Base-by-base conservation (phyloP, 2,329 filamentous ascomycete species). In the Botryotinia globosa region DNA sequence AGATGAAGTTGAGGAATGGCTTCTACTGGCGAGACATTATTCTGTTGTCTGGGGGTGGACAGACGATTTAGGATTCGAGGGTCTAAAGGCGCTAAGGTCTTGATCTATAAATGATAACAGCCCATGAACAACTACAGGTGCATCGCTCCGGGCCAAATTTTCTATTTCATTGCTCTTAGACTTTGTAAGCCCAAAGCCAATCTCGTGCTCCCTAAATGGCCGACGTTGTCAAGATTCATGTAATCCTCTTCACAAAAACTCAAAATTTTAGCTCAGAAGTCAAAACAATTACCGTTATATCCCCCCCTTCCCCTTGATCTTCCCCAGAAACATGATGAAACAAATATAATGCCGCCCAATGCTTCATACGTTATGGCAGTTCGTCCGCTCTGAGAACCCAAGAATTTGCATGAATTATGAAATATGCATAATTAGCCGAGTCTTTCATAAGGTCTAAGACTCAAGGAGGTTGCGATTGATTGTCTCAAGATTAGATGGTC, bases 1-100 rank as follows among this genome's bases (percentile, higher is more conserved):
- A 75, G 96, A 99, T 83, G 96, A 99, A 82, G 87, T 98, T 37
- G 96, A 99, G 82, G 96, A 99, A 83, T 97, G 96, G 92, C 87
- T 91, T 78, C 82, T 99, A 77, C 82, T 99, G 77, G 93, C 94
- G 0, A 89, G 87, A 76, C 96, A 99, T 84, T 99, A 99, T 79
- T 90, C 94, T 75, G 87, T 99, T 61, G 90, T 90, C 6, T 98
- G 95, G 95, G 96, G 91, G 1, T 97, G 92, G 88, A 90, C 51
- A 22, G 25, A 22, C 10, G 59, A 65, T 45, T 42, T 29, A 6
- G 72, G 72, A n/a, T 73, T 73, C 34, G 67, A 73, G 29, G 39
- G 72, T 18, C 39, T 72, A 29, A 39, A 32, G 25, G 29, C 48
- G 22, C 54, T 72, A 25, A 56, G 45, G 10, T 4, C 22, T 14